phyloP scores from a whole-genome alignment of 2,329 filamentous ascomycete genomes.

The Botrytis fragariae region DNA sequence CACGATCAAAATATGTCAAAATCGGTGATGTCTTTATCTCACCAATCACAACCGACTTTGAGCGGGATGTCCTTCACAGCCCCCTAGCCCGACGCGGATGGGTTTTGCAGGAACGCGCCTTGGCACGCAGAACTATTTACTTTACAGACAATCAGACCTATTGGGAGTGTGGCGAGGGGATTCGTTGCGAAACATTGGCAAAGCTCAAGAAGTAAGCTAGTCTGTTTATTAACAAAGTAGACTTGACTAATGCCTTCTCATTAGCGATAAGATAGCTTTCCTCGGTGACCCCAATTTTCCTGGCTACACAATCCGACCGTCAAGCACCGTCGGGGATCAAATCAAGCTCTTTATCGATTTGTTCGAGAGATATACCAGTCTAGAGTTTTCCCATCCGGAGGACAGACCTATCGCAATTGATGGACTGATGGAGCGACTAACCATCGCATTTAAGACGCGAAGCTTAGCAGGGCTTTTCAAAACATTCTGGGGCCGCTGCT shows the following conservation, averaged over 20 bases:
- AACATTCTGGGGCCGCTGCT: slow-evolving; percentile 8
- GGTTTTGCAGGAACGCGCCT: slow-evolving; percentile 43
- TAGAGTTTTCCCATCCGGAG: neutral
- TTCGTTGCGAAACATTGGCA: slow-evolving; percentile 40
- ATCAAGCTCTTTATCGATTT: slow-evolving; percentile 1
- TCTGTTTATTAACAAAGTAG: neutral
- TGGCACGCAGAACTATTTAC: slow-evolving; percentile 41
- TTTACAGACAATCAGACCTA: slow-evolving; percentile 41
- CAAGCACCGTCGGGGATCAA: neutral
- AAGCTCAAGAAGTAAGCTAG: slow-evolving; percentile 37
- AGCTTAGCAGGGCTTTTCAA: slow-evolving; percentile 12
- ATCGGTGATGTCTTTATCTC: neutral
- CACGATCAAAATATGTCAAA: neutral
- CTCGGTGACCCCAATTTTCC: slow-evolving; percentile 37
- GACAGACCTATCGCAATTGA: slow-evolving; percentile 13
- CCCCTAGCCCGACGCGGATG: slow-evolving; percentile 41
- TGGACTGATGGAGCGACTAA: slow-evolving; percentile 1
- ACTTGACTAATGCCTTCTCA: neutral
- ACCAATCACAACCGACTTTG: slow-evolving; percentile 36
- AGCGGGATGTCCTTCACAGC: slow-evolving; percentile 37
- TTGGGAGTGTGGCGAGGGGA: slow-evolving; percentile 41
- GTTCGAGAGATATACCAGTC: neutral
- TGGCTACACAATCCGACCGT: slow-evolving; percentile 3
- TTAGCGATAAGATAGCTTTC: slow-evolving; percentile 29
- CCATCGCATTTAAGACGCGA: neutral